Evolutionary conservation across 495 filamentous ascomycete genomes (phyloP), one percentile per base, ranked within the genome.

Genomic region (Aspergillus heteromorphus): DNA sequence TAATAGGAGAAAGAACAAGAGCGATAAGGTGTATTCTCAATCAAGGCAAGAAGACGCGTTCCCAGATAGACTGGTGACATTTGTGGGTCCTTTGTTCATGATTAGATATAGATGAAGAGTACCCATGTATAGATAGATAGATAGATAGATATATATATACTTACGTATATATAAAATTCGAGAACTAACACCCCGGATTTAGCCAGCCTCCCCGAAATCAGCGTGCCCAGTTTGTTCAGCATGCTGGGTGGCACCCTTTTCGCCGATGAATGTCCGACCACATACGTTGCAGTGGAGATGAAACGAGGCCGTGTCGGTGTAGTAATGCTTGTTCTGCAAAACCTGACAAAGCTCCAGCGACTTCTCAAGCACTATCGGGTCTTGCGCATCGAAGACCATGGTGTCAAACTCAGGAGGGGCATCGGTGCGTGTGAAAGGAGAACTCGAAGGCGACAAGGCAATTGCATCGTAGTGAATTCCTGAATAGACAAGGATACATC

Each of bases 381-480:
- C 87, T 9, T 73, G 73, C 0, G 82, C 76, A 27, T 86, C 77
- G 74, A 95, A 98, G 7, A 89, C 79, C 43, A 88, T 88, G 20
- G 83, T 80, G 60, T 98, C 93, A 49, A 84, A 80, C 18, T 91
- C 83, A 4, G 89, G 77, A 9, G 83, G 78, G 11, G 79, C 73
- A 54, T 82, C 75, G 9, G 85, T 73, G 54, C 76, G 77, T 40
- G 70, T 74, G 48, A 78, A 74, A 7, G 80, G 79, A 19, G 81
- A 78, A 54, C 83, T 80, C 13, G 79, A 81, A 1, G 87, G 85
- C 9, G 79, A 82, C 60, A 95, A 78, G 0, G 87, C 88, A 48
- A 97, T 83, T n/a, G 87, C 83, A 67, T 98, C 93, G 67, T 98
- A 98, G 63, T 98, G 93, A 49, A 97, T 92, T 0, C 91, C 91